Percentiles rank a stretch among this genome's conserved stretches.
These are phyloP conservation scores for Citrullus colocynthis DNA, from an alignment of 306 rosid species.

Conservation along the genomic window DNA sequence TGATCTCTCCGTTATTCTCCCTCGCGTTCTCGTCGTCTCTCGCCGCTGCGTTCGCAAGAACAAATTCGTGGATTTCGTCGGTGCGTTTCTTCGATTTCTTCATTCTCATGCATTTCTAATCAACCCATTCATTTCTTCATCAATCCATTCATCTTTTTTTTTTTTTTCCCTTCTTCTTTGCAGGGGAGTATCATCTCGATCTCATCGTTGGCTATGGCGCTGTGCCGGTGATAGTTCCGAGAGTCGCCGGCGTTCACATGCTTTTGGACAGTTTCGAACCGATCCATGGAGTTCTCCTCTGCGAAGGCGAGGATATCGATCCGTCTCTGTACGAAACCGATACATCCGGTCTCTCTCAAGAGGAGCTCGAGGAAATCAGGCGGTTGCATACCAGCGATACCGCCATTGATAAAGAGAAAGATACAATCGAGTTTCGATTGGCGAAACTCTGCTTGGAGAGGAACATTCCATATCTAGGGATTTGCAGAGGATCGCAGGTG, in stretches of 20 bases:
- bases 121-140: background rate
- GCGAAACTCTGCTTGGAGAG: conserved; percentile 85
- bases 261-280: conserved; percentile 81
- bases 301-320: conserved; percentile 95
- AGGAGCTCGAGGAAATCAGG: conserved; percentile 59
- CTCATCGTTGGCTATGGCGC: conserved; percentile 80
- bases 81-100: conserved; percentile 18
- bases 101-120: background rate
- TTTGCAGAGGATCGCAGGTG: conserved; percentile 81
- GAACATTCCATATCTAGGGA: conserved; percentile 86
- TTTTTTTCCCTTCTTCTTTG: background rate
- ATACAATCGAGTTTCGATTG: conserved; percentile 62
- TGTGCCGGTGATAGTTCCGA: conserved; percentile 74
- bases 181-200: conserved; percentile 92
- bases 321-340: conserved; percentile 65
- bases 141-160: background rate
- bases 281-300: conserved; percentile 89
- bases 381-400: conserved; percentile 75
- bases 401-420: conserved; percentile 70
- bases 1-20: conserved; percentile 70
- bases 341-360: conserved; percentile 35
- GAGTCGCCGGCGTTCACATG: conserved; percentile 73
- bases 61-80: conserved; percentile 94
- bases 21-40: conserved; percentile 93
- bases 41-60: conserved; percentile 85